Evolutionary conservation across 495 filamentous ascomycete species (phyloP).

Genomic region (Xylaria palmicola): DNA sequence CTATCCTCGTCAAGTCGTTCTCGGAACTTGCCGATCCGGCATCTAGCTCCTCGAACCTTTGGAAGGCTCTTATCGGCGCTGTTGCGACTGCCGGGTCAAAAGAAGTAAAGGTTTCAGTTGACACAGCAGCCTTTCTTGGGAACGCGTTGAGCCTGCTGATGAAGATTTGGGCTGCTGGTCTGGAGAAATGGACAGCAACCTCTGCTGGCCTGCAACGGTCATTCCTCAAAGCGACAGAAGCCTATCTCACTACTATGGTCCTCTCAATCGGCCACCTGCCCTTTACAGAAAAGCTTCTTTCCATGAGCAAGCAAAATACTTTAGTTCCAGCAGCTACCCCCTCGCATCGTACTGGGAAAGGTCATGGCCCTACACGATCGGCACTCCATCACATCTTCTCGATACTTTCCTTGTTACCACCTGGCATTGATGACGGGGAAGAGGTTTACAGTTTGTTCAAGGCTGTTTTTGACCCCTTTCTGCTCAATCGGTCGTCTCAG

Average conservation of each 20-base stretch:
- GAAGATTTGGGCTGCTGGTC: slow-evolving; percentile 60
- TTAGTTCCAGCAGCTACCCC: slow-evolving; percentile 50
- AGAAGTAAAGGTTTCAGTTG: slow-evolving; percentile 84
- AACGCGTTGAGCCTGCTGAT: slow-evolving; percentile 65
- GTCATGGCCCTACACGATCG: slow-evolving; percentile 34
- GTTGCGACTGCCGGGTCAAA: slow-evolving; percentile 77
- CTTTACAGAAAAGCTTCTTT: slow-evolving; percentile 77
- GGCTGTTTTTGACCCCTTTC: slow-evolving; percentile 45
- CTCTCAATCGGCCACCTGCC: slow-evolving; percentile 65
- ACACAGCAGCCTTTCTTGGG: slow-evolving; percentile 76
- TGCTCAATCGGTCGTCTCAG: slow-evolving; percentile 23
- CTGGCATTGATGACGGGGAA: slow-evolving; percentile 43
- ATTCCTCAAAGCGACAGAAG: slow-evolving; percentile 62
- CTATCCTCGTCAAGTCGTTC: slow-evolving; percentile 57
- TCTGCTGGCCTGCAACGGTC: slow-evolving; percentile 23
- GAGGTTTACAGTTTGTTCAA: slow-evolving; percentile 41
- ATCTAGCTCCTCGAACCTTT: slow-evolving; percentile 56
- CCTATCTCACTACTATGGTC: slow-evolving; percentile 61
- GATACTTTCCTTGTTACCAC: slow-evolving; percentile 43
- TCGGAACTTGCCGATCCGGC: slow-evolving; percentile 48
- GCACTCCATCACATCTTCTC: slow-evolving; percentile 53
- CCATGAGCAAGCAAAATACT: slow-evolving; percentile 37
- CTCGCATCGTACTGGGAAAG: slow-evolving; percentile 47
- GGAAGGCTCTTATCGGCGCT: slow-evolving; percentile 66
- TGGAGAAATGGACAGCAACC: slow-evolving; percentile 20